Evolutionary conservation across 2,329 filamentous ascomycete genomes (phyloP), one percentile per base, ranked within the genome.

Genomic region (Claviceps sp.): DNA sequence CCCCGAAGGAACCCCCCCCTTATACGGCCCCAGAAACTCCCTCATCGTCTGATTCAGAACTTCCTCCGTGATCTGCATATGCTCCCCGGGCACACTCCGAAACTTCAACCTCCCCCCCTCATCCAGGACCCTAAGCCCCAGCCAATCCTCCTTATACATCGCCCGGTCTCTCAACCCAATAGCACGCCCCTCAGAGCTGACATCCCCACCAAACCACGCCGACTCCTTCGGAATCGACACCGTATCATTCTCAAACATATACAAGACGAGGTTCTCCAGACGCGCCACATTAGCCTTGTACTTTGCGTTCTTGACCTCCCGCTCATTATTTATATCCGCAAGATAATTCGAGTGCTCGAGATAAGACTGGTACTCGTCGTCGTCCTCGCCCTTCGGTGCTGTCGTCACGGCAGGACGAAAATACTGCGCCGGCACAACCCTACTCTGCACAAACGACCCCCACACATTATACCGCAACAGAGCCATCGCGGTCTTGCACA

Each of bases 261-360:
- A 89, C 85, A 97, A 87, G 56, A 87, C 88, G 57, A 97, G 85
- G 60, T 84, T 85, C 61, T 86, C 79, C 64, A 98, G 65, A 38
- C 62, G 68, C 7, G 75, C 76, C 47, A 98, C 59, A 63, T 91
- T 86, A 59, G 77, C 68, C 64, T 77, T 82, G 67, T 97, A 98
- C 13, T 70, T 75, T 39, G 68, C 61, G 61, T 89, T 95, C 78
- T 94, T 95, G 51, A 72, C 55, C 48, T 58, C 57, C 11, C 90
- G 78, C 77, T 98, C 93, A 66, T 97, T 97, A 70, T 98, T 98
- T 70, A 97, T 84, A 64, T 97, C 91, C 10, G 91, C 93, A 8
- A 98, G 74, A 68, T 94, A 96, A 65, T 90, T 91, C 60, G 87
- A 93, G 64, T 81, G 66, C 58, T 83, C 80, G 19, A 97, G 77